Evolutionary conservation across 768 basidiomycete genomes (phyloP), one percentile per base, ranked within the genome.

Genomic region (Lactifluus hygrophoroides): DNA sequence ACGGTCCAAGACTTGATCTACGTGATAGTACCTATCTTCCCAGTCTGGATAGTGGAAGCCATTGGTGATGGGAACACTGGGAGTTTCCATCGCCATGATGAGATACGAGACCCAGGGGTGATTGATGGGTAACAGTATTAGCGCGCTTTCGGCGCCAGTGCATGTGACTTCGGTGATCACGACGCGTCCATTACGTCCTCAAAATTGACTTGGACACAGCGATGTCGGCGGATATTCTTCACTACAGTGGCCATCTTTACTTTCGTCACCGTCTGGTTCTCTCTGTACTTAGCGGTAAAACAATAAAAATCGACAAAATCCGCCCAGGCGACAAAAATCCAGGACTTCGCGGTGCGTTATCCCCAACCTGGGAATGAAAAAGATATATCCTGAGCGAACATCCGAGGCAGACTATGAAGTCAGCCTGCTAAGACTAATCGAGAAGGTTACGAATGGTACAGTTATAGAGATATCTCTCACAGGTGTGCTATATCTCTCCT

Each of bases 391-490:
- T 34, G 21, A 30, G 43, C n/a, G 37, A 13, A n/a, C 38, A 2
- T 23, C 30, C 38, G 35, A 44, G 28, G 10, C 66, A 91, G 94
- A 98, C 71, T 95, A 86, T 71, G 96, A 99, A 75, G 83, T 95
- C 48, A 94, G 89, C 67, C 77, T 97, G 25, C 71, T 99, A 43
- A 78, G 95, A 46, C 73, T 98, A 16, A 66, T 97, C 34, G 94
- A 97, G 69, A 92, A 90, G 65, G 75, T 90, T 3, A 94, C 93
- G 3, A 97, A 98, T 77, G 96, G 95, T 2, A 90, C 90, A 5
- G 74, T 90, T 28, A 88, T 98, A 60, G 96, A 98, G 70, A 98
- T 99, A 51, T 95, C 93, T 2, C 86, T 94, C 7, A 98, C 96
- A 21, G 95, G 94, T 88, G 63, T 54, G 81, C 64, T 10, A 7